Base-by-base conservation (phyloP, 805 yeast genomes). In the Cyberlindnera mississippiensis region DNA sequence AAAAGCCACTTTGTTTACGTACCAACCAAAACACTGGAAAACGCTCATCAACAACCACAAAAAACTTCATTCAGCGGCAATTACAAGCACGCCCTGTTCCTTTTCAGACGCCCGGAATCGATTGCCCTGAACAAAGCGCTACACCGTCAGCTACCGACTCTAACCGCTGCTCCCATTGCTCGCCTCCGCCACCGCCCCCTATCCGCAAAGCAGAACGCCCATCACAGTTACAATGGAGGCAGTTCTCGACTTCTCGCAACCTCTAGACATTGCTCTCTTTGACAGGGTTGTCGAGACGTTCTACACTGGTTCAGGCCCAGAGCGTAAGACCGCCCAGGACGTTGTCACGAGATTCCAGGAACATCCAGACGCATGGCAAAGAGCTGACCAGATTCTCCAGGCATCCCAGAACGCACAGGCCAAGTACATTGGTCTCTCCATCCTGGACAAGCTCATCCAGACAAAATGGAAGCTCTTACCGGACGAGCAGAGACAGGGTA, bases 381-480 rank as follows among this genome's bases (percentile, higher is more conserved):
- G 85, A 42, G 93, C 95, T 27, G 98, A 91, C 57, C 80, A 84
- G 62, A 90, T 93, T 46, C 72, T 93, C 50, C 89, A 90, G 52
- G 72, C 69, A 48, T 80, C 95, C 3, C 67, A 70, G 37, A 85
- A 89, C 60, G 73, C 96, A 30, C 96, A 93, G 64, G 75, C 96
- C 26, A 93, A 93, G 66, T 91, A 85, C 64, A 84, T 93, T 62
- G 99, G 96, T 8, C 71, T 93, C 44, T 80, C 95, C 18, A 85
- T 93, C 46, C 71, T 93, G 56, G 96, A 93, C 66, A 88, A 85
- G 56, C 74, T 93, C 59, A 90, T 93, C 60, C 83, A 82, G 53
- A 85, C 95, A 38, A 79, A 90, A 56, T 93, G 99, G 99, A 93
- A 89, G 64, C 75, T 89, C 42, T 72, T 93, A 40, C 96, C 96